Evolutionary conservation across 495 filamentous ascomycete species (phyloP).

Genomic region (Neurospora sp.): DNA sequence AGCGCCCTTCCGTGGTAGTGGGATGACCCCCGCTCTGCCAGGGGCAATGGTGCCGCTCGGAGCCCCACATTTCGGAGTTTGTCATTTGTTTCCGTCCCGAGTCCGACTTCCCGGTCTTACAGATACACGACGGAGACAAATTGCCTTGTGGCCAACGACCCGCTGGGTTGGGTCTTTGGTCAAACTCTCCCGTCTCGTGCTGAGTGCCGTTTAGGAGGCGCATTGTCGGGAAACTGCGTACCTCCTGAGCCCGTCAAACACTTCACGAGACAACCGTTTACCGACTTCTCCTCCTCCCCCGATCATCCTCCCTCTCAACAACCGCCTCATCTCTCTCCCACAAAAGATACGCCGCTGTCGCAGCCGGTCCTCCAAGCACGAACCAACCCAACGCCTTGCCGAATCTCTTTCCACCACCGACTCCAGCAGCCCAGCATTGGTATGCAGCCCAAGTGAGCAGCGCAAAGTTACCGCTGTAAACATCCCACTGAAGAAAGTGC

Average conservation of each 20-base stretch:
- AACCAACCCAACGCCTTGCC: conserved; percentile 31
- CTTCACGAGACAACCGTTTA: background rate
- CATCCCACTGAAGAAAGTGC: conserved; percentile 49
- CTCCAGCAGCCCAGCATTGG: conserved; percentile 30
- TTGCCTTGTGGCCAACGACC: background rate
- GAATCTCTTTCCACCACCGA: conserved; percentile 23
- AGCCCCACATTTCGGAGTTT: background rate
- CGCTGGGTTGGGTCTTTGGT: background rate
- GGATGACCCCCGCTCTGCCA: background rate
- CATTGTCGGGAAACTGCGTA: background rate
- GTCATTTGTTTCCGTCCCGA: background rate
- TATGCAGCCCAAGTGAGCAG: conserved; percentile 46
- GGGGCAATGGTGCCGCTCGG: too few relatives aligned
- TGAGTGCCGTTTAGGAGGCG: background rate
- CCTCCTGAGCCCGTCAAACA: background rate
- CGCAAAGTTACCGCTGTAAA: conserved; percentile 40
- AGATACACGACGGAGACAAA: background rate
- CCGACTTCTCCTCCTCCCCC: background rate
- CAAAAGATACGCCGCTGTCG: conserved; percentile 39
- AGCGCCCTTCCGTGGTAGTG: background rate
- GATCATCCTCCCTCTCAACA: background rate
- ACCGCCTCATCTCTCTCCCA: conserved; percentile 45
- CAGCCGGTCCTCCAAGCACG: conserved; percentile 39
- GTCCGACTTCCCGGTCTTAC: background rate
- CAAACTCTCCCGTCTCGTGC: background rate